These are phyloP conservation scores for Tritrichomonas foetus DNA, from an alignment of 208 protist species.

Conservation along the genomic window DNA sequence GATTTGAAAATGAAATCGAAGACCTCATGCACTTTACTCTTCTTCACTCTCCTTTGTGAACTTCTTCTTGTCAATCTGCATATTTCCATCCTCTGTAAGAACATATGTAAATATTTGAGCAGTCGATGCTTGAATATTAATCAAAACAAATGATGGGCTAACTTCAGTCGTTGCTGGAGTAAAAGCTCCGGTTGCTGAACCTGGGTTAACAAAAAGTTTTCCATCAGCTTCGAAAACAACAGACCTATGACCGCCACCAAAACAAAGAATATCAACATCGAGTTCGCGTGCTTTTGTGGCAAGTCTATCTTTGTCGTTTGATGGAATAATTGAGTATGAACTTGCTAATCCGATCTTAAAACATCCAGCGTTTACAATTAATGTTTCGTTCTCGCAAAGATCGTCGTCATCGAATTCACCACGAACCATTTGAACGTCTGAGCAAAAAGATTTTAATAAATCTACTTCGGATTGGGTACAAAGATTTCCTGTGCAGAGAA, in stretches of 20 bases:
- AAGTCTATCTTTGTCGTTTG: background rate
- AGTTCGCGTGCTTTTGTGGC: slow-evolving; percentile 62
- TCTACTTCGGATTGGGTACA: slow-evolving; percentile 64
- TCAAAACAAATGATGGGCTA: background rate
- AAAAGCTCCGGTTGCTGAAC: slow-evolving; percentile 83
- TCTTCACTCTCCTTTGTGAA: background rate
- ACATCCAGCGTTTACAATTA: background rate
- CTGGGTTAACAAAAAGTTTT: slow-evolving; percentile 94
- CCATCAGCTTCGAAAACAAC: slow-evolving; percentile 80
- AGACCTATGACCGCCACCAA: slow-evolving; percentile 79
- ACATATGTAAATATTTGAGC: background rate
- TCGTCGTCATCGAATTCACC: slow-evolving; percentile 21
- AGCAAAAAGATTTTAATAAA: background rate
- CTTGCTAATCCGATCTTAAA: background rate
- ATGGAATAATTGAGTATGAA: background rate
- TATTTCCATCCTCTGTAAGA: background rate
- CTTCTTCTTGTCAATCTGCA: background rate
- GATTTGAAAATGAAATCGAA: background rate
- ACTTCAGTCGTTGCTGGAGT: background rate
- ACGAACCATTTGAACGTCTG: background rate
- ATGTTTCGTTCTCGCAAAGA: background rate
- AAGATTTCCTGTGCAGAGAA: slow-evolving; percentile 97
- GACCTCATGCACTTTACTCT: background rate
- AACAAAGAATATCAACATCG: slow-evolving; percentile 92
- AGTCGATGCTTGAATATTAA: background rate